Conservation (phyloP, 495 filamentous ascomycete genomes). For the Penicillium malachiteum region DNA sequence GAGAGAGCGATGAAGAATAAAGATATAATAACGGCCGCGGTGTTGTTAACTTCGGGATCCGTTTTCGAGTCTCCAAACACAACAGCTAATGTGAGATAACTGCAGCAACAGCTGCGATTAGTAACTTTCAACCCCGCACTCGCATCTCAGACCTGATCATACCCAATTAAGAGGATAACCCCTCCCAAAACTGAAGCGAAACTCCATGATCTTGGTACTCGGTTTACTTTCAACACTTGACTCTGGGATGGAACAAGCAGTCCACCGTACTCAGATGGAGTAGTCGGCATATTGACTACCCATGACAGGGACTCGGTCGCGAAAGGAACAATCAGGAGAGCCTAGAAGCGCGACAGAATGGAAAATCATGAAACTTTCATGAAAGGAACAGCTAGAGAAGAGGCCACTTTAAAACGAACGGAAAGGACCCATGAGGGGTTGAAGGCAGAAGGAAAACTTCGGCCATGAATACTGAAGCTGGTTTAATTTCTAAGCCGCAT, state of each 20-base stretch:
- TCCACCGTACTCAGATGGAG: slow-evolving; percentile 2
- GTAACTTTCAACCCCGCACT: background rate
- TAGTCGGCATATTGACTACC: background rate
- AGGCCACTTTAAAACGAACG: no score
- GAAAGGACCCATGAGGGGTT: background rate
- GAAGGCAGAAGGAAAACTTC: background rate
- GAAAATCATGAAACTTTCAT: no score
- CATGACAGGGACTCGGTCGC: background rate
- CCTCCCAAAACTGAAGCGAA: slow-evolving; percentile 15
- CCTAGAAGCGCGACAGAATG: no score
- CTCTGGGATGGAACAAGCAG: background rate
- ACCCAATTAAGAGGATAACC: slow-evolving; percentile 29
- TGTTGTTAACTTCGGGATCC: slow-evolving; percentile 13
- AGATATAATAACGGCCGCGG: slow-evolving; percentile 16
- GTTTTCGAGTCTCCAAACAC: slow-evolving; percentile 22
- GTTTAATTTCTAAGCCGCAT: background rate
- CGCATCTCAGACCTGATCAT: background rate
- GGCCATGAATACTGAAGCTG: background rate
- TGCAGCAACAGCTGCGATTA: slow-evolving; percentile 6
- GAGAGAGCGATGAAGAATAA: slow-evolving; percentile 27
- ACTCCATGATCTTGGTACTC: slow-evolving; percentile 14
- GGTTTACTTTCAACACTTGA: background rate
- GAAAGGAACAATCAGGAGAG: background rate
- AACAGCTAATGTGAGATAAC: slow-evolving; percentile 32
- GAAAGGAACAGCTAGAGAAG: no score